These are phyloP conservation scores for Stipa capillata DNA, from an alignment of 176 grass and related monocot species.

Conservation along the genomic window DNA sequence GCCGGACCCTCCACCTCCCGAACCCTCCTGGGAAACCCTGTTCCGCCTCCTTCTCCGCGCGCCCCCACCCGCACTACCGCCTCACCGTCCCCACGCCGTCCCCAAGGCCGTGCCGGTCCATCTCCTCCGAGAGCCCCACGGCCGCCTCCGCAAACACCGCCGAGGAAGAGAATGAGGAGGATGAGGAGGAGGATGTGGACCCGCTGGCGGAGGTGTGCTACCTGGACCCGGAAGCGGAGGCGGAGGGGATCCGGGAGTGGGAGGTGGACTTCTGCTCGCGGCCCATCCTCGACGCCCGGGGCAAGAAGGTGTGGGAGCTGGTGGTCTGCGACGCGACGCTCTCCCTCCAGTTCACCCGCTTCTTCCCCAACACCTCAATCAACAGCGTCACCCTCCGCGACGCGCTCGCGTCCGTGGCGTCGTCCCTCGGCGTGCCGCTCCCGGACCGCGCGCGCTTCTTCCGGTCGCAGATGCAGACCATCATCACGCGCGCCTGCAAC, in stretches of 20 bases:
- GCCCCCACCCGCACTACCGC: background rate
- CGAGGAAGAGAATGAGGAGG: slow-evolving; percentile 34
- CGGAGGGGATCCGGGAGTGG: slow-evolving; percentile 75
- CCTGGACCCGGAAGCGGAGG: slow-evolving; percentile 62
- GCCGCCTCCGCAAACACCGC: slow-evolving; percentile 21
- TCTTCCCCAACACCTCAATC: slow-evolving; percentile 97
- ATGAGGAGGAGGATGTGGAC: slow-evolving; percentile 37
- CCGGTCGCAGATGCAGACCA: slow-evolving; percentile 93
- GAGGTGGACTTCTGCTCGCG: slow-evolving; percentile 97
- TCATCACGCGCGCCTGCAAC: slow-evolving; percentile 78
- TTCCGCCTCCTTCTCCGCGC: background rate
- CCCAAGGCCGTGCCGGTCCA: slow-evolving; percentile 29
- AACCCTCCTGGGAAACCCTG: background rate
- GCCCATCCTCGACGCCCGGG: slow-evolving; percentile 72
- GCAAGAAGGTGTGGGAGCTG: slow-evolving; percentile 97
- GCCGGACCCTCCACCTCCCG: slow-evolving; percentile 15
- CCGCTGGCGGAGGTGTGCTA: slow-evolving; percentile 76
- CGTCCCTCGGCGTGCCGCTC: slow-evolving; percentile 52
- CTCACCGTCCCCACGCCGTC: slow-evolving; percentile 1
- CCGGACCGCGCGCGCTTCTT: slow-evolving; percentile 89
- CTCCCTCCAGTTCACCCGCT: slow-evolving; percentile 94
- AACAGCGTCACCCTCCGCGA: slow-evolving; percentile 93
- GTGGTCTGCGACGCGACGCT: slow-evolving; percentile 86
- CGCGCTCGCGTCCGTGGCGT: slow-evolving; percentile 53
- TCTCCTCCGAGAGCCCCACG: slow-evolving; percentile 42